Percentiles rank a stretch among this genome's conserved stretches.
These are phyloP conservation scores for Leccinum fuscescens DNA, from an alignment of 1,284 basidiomycete genomes.

Conservation along the genomic window DNA sequence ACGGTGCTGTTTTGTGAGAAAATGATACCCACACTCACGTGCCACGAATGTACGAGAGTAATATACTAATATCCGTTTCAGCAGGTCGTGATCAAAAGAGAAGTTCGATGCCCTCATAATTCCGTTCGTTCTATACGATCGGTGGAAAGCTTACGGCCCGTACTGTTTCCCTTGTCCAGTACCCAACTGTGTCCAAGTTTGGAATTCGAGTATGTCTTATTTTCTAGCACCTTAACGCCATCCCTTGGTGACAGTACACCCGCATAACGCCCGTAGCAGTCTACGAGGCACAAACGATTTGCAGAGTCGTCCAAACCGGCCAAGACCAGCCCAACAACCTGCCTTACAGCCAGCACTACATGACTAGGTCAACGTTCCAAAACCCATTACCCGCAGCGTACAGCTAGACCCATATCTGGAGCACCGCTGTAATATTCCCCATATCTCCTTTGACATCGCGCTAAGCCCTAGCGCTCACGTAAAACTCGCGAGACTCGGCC, in stretches of 20 bases:
- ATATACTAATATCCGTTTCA: too few species aligned
- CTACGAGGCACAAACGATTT: not conserved
- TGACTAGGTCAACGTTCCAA: not conserved
- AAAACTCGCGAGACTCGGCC: not conserved
- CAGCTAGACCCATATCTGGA: slow-evolving; percentile 55
- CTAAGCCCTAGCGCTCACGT: slow-evolving; percentile 11
- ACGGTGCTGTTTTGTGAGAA: not conserved
- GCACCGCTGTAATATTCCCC: slow-evolving; percentile 42
- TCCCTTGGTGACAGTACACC: not conserved
- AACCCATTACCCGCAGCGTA: slow-evolving; percentile 30
- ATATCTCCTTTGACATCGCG: slow-evolving; percentile 50
- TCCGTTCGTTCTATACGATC: too few species aligned
- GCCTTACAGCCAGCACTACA: not conserved
- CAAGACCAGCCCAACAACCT: not conserved
- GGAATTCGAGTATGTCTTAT: not conserved
- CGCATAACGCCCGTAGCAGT: too few species aligned
- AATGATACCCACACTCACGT: not conserved
- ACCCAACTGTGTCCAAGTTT: not conserved
- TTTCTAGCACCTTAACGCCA: not conserved
- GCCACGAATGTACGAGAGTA: too few species aligned
- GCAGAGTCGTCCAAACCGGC: not conserved
- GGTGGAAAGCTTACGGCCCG: too few species aligned
- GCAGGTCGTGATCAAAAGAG: too few species aligned
- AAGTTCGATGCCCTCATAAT: too few species aligned
- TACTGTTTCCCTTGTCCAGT: not conserved